Base-by-base conservation (phyloP, 768 basidiomycete genomes). In the Sarcodon aspratus region DNA sequence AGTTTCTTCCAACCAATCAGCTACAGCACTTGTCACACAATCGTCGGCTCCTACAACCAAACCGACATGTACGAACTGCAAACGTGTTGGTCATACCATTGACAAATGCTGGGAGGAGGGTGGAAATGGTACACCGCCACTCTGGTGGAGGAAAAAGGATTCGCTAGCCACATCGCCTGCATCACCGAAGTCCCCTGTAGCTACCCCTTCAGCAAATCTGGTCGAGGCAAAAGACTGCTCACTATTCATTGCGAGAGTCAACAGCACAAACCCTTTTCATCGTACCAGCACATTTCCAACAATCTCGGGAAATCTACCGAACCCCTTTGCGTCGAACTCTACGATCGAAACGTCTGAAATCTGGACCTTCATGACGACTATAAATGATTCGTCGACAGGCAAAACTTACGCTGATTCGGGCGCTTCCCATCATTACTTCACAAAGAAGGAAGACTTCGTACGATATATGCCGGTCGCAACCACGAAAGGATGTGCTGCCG, bases 371-470 rank as follows among this genome's bases (percentile, higher is more conserved):
- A n/a, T n/a, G n/a, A n/a, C n/a, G n/a, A n/a, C n/a, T n/a, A n/a
- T n/a, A n/a, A n/a, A n/a, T n/a, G n/a, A n/a, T n/a, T n/a, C n/a
- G n/a, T n/a, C n/a, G n/a, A n/a, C n/a, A n/a, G n/a, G n/a, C n/a
- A n/a, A n/a, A n/a, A 37, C 47, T 15, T 48, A 48, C 35, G 7
- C 36, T 11, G 47, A 48, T 36, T 48, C 34, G 6, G 47, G 47
- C 12, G 47, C 47, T 8, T 34, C 17, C 11, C 47, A 48, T 18
- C 34, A 37, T 48, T 48, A 48, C 34, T 48, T 48, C 47, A 37
- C 17, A 10, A 21, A 48, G 33, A 32, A 18, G 17, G 12, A 7
- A 11, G 34, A 8, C 9, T 48, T 48, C 47, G 8, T 18, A 6
- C 33, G 27, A 7, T 48, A 48, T 37, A 9, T 43, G 9, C 33